These are phyloP conservation scores for Bathelium albidoporum DNA, from an alignment of 495 filamentous ascomycete species.

Conservation along the genomic window DNA sequence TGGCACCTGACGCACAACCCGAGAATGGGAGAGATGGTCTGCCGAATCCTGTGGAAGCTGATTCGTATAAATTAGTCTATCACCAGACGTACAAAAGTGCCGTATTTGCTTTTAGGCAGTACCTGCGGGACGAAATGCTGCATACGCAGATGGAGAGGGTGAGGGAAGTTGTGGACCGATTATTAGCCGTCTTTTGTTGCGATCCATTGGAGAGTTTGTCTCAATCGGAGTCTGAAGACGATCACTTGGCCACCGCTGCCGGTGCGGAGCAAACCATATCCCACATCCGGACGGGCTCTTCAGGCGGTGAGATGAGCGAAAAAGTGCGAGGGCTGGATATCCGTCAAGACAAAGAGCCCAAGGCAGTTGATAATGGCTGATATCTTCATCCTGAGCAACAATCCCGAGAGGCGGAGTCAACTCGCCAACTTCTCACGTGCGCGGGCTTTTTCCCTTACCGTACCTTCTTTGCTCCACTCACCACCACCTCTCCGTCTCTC, in stretches of 20 bases:
- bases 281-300: neutral
- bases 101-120: slow-evolving; percentile 46
- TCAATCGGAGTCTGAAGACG: neutral
- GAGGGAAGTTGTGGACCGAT: slow-evolving; percentile 33
- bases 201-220: slow-evolving; percentile 25
- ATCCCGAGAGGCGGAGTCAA: neutral
- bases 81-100: slow-evolving; percentile 55
- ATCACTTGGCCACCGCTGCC: neutral
- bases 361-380: neutral
- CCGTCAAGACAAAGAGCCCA: neutral
- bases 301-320: neutral
- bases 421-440: neutral
- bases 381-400: neutral
- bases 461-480: neutral
- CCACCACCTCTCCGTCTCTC: neutral
- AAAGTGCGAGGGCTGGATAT: neutral
- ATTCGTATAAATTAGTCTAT: slow-evolving; percentile 57
- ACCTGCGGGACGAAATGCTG: slow-evolving; percentile 27
- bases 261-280: neutral
- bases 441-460: neutral
- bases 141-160: slow-evolving; percentile 24
- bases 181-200: slow-evolving; percentile 35
- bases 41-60: slow-evolving; percentile 33
- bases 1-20: neutral
- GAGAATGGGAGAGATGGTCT: neutral